Percentiles rank a stretch among this genome's conserved stretches.
Evolutionary conservation across 306 rosid species (phyloP).

Genomic region (Ochetophila trinervis): DNA sequence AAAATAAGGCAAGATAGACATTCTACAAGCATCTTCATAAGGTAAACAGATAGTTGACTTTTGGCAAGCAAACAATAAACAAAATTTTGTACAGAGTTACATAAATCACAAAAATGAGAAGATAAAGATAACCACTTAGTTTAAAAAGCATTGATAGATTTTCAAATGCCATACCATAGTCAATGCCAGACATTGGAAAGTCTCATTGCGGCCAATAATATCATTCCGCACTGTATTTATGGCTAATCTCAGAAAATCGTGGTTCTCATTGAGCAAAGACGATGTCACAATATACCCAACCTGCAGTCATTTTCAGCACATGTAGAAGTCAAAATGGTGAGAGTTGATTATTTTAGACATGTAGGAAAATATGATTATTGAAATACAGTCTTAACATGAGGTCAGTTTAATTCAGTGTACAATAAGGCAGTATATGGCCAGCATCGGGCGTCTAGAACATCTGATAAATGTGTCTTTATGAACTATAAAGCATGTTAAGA

Average conservation of each 20-base stretch:
- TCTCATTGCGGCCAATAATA: conserved; percentile 97
- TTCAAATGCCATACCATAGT: conserved; percentile 78
- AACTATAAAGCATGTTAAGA: neutral
- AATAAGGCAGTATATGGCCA: neutral
- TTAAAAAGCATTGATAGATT: conserved; percentile 14
- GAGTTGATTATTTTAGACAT: neutral
- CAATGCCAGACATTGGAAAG: conserved; percentile 95
- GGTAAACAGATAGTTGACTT: conserved; percentile 2
- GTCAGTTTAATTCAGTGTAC: neutral
- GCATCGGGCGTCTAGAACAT: neutral
- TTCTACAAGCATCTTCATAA: conserved; percentile 2
- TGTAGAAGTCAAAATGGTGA: conserved; percentile 26
- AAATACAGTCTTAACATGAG: neutral
- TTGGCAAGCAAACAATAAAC: conserved; percentile 1
- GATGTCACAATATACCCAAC: conserved; percentile 99
- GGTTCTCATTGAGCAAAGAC: conserved; percentile 96
- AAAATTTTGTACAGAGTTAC: neutral
- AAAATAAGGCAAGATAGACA: neutral
- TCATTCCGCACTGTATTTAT: conserved; percentile 98
- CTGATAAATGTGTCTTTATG: neutral
- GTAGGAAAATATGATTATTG: neutral
- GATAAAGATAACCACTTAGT: conserved; percentile 1
- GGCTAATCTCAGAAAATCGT: conserved; percentile 97
- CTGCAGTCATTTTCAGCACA: conserved; percentile 50
- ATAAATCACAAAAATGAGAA: neutral